A percentile compares a stretch with the other conserved stretches of the same genome.
phyloP scores from a whole-genome alignment of 805 yeast species.

The Teunomyces funiuensis region DNA sequence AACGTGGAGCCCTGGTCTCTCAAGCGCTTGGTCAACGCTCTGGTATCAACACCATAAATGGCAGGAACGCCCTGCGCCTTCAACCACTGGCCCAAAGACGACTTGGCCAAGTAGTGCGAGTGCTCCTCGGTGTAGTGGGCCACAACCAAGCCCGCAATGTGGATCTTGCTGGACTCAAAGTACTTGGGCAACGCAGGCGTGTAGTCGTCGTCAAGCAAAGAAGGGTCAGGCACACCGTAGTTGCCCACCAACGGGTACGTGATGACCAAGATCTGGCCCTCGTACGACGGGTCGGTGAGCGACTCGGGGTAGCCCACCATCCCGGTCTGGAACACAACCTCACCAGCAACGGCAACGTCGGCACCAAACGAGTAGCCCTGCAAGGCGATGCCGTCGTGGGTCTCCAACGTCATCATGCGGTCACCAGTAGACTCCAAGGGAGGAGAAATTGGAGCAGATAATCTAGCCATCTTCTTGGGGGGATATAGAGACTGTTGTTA shows the following conservation, averaged over 20 bases:
- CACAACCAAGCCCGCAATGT: slow-evolving; percentile 94
- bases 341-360: slow-evolving; percentile 85
- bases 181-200: slow-evolving; percentile 79
- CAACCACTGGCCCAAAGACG: slow-evolving; percentile 92
- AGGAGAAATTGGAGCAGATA: slow-evolving; percentile 84
- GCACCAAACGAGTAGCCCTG: slow-evolving; percentile 99
- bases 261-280: slow-evolving; percentile 94
- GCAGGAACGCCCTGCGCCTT: slow-evolving; percentile 92
- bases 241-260: slow-evolving; percentile 97
- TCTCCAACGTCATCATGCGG: slow-evolving; percentile 82
- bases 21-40: slow-evolving; percentile 88
- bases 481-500: slow-evolving; percentile 4
- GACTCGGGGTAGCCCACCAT: slow-evolving; percentile 99
- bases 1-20: slow-evolving; percentile 91
- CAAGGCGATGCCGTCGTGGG: slow-evolving; percentile 79
- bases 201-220: slow-evolving; percentile 64
- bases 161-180: slow-evolving; percentile 90
- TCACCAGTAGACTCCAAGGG: slow-evolving; percentile 84
- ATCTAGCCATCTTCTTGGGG: slow-evolving; percentile 22
- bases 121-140: slow-evolving; percentile 96
- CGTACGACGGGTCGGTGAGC: slow-evolving; percentile 96
- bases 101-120: slow-evolving; percentile 89
- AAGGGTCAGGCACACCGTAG: slow-evolving; percentile 96
- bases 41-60: slow-evolving; percentile 95
- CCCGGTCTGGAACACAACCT: slow-evolving; percentile 98